Conservation (phyloP, 768 basidiomycete genomes). For the Tremella mesenterica region DNA sequence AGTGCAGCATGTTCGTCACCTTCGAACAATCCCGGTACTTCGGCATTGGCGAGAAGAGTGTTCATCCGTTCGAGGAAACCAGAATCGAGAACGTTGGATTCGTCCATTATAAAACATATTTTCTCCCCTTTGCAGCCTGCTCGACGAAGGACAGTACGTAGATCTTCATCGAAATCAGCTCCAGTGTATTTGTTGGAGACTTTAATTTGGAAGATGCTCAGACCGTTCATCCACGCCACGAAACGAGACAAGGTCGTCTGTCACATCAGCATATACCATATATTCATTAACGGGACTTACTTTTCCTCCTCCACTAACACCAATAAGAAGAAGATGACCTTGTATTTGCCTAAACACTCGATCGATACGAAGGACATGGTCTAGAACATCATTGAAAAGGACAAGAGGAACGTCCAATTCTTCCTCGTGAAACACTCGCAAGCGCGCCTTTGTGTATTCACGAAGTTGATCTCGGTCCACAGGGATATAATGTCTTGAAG, state of each 20-base stretch:
- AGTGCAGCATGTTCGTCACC: conserved; percentile 97
- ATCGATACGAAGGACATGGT: conserved; percentile 95
- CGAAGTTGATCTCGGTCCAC: conserved; percentile 87
- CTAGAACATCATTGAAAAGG: conserved; percentile 95
- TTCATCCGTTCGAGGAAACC: conserved; percentile 99
- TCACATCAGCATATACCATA: conserved; percentile 7
- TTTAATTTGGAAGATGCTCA: conserved; percentile 99
- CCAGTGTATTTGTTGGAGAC: conserved; percentile 99
- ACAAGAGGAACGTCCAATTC: conserved; percentile 96
- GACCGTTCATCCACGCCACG: conserved; percentile 99
- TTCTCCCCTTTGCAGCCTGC: conserved; percentile 98
- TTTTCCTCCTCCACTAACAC: conserved; percentile 97
- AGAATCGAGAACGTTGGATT: conserved; percentile 97
- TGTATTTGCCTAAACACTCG: conserved; percentile 98
- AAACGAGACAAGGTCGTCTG: conserved; percentile 96
- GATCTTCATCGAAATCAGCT: conserved; percentile 96
- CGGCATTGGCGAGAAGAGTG: conserved; percentile 96
- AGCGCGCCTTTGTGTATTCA: conserved; percentile 91
- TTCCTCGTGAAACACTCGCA: conserved; percentile 98
- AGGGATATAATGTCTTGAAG: conserved; percentile 89
- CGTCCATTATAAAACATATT: conserved; percentile 99
- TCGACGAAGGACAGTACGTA: conserved; percentile 86
- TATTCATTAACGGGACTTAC: conserved; percentile 47
- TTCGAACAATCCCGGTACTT: conserved; percentile 99
- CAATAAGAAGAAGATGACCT: conserved; percentile 90